A percentile compares a stretch with the other conserved stretches of the same genome.
These are phyloP conservation scores for Aegilops longissima DNA, from an alignment of 176 grass and related monocot genomes.

Conservation along the genomic window DNA sequence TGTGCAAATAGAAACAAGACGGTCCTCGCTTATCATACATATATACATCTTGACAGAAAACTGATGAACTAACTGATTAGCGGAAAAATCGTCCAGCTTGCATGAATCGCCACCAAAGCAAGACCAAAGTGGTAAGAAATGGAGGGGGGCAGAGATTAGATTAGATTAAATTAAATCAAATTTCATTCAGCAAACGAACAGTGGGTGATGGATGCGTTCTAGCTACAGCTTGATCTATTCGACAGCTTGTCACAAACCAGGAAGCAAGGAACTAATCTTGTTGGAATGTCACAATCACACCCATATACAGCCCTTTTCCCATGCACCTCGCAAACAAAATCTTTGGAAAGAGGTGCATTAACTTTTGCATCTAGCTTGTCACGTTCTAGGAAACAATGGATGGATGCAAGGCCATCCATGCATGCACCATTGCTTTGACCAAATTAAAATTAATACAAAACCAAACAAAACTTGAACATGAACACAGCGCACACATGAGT, in stretches of 20 bases:
- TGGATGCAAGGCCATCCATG: background rate
- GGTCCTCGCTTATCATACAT: background rate
- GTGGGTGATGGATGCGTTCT: background rate
- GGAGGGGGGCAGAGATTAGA: background rate
- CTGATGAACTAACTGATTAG: background rate
- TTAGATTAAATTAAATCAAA: background rate
- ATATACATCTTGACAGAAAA: background rate
- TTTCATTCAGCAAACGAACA: background rate
- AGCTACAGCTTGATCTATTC: background rate
- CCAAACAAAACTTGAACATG: background rate
- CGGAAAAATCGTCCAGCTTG: background rate
- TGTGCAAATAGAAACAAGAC: background rate
- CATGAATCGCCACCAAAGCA: background rate
- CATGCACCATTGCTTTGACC: background rate
- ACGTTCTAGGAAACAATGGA: slow-evolving; percentile 37
- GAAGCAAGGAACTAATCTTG: slow-evolving; percentile 28
- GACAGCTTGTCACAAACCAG: slow-evolving; percentile 4
- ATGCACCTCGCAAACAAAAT: slow-evolving; percentile 31
- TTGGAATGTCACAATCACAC: slow-evolving; percentile 43
- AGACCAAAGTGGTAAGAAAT: background rate
- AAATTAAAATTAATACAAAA: background rate
- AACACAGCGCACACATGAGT: background rate
- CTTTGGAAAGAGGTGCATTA: background rate
- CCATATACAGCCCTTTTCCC: slow-evolving; percentile 22
- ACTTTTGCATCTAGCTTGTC: slow-evolving; percentile 30